Conservation (phyloP, 768 basidiomycete species). For the Tulasnella sp. region DNA sequence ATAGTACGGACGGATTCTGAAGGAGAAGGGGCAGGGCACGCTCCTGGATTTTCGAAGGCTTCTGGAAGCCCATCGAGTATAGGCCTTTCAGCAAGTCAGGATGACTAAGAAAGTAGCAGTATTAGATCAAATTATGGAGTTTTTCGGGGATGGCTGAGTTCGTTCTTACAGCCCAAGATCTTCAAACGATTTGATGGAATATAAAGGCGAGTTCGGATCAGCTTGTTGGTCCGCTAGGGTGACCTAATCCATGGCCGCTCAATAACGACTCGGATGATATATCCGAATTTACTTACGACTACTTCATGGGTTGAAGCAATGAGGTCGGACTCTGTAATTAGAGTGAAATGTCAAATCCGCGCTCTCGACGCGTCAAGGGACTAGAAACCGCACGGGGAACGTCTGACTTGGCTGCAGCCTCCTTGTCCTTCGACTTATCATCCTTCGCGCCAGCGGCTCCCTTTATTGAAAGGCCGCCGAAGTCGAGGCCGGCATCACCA, state of each 20-base stretch:
- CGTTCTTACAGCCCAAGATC: conserved; percentile 79
- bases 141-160: background rate
- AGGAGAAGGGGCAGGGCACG: conserved; percentile 87
- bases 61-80: conserved; percentile 90
- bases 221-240: conserved; percentile 93
- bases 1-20: conserved; percentile 61
- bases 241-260: conserved; percentile 41
- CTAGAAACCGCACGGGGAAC: background rate
- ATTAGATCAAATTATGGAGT: background rate
- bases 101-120: conserved; percentile 37
- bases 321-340: conserved; percentile 35
- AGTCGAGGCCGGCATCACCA: background rate
- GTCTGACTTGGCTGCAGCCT: background rate
- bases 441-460: background rate
- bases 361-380: background rate
- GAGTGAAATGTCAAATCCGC: background rate
- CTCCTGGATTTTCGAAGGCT: conserved; percentile 98
- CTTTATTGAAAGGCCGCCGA: background rate
- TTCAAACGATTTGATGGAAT: conserved; percentile 88
- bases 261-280: background rate
- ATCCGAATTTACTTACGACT: conserved; percentile 37
- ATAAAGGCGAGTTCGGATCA: conserved; percentile 92
- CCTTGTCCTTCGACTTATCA: background rate
- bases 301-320: conserved; percentile 77
- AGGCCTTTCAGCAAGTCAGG: conserved; percentile 86